Percentiles rank a stretch among this genome's conserved stretches.
Evolutionary conservation across 805 yeast species (phyloP).

Genomic region (Soucietia sequanensis): DNA sequence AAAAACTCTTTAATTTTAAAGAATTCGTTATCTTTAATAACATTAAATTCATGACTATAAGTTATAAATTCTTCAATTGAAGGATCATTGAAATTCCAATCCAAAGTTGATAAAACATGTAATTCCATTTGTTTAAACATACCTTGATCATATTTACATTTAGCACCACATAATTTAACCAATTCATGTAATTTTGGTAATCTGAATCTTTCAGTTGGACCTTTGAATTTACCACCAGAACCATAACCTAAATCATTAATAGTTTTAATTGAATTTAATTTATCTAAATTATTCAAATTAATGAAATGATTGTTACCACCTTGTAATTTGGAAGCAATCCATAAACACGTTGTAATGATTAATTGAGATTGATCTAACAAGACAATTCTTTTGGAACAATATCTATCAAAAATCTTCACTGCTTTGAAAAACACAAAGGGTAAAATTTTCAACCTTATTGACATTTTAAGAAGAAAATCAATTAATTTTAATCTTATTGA

Average conservation of each 20-base stretch:
- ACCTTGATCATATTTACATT: conserved; percentile 47
- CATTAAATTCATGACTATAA: conserved; percentile 34
- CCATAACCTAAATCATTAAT: conserved; percentile 43
- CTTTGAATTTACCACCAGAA: conserved; percentile 57
- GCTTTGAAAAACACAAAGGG: conserved; percentile 68
- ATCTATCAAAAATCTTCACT: conserved; percentile 80
- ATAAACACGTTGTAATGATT: conserved; percentile 86
- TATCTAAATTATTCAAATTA: conserved; percentile 34
- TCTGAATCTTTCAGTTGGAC: conserved; percentile 72
- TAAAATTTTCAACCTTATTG: conserved; percentile 61
- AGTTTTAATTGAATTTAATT: conserved; percentile 23
- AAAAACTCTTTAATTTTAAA: conserved; percentile 50
- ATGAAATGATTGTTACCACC: conserved; percentile 73
- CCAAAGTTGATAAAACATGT: conserved; percentile 43
- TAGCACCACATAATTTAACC: conserved; percentile 66
- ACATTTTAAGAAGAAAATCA: conserved; percentile 75
- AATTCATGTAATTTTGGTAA: conserved; percentile 74
- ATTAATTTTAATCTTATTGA: conserved; percentile 70
- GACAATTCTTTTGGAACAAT: conserved; percentile 84
- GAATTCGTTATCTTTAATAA: conserved; percentile 25
- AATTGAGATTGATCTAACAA: conserved; percentile 84
- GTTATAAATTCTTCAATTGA: conserved; percentile 38
- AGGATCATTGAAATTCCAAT: conserved; percentile 72
- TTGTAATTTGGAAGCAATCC: conserved; percentile 87
- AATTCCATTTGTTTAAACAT: conserved; percentile 65